A percentile compares a stretch with the other conserved stretches of the same genome.
Evolutionary conservation across 495 filamentous ascomycete species (phyloP).

Genomic region (Penicillium diatomitis): DNA sequence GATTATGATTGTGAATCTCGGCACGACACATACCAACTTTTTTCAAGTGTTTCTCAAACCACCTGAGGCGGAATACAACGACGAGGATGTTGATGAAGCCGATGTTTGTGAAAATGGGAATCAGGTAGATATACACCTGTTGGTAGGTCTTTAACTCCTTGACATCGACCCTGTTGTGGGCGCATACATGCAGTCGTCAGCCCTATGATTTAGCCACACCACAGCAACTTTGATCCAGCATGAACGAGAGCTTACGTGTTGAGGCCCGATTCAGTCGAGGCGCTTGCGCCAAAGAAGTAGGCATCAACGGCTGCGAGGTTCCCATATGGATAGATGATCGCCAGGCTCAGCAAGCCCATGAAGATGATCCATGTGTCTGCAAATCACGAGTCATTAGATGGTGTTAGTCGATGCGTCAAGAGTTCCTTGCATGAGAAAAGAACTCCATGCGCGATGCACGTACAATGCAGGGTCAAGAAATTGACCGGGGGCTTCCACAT

Average conservation of each 20-base stretch:
- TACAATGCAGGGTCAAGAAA: constrained; percentile 62
- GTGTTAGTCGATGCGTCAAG: not conserved
- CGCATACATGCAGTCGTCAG: not conserved
- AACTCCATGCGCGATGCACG: not conserved
- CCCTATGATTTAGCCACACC: not conserved
- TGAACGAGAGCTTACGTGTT: constrained; percentile 24
- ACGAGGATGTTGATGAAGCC: constrained; percentile 29
- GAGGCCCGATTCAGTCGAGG: constrained; percentile 33
- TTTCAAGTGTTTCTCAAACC: no score
- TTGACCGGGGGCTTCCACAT: constrained; percentile 40
- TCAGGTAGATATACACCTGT: constrained; percentile 27
- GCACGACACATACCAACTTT: no score
- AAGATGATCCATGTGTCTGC: constrained; percentile 31
- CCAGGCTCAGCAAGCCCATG: constrained; percentile 23
- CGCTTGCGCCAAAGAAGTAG: constrained; percentile 36
- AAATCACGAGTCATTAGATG: not conserved
- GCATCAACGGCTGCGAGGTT: constrained; percentile 33
- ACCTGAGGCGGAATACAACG: constrained; percentile 5
- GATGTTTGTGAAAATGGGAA: constrained; percentile 25
- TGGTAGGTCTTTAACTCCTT: constrained; percentile 31
- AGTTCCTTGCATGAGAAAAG: not conserved
- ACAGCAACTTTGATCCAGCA: not conserved
- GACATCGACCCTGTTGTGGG: constrained; percentile 21
- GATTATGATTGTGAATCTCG: no score
- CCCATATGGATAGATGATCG: constrained; percentile 31